Base-by-base conservation (phyloP, 148 eudicot species). In the Rhododendron molle region DNA sequence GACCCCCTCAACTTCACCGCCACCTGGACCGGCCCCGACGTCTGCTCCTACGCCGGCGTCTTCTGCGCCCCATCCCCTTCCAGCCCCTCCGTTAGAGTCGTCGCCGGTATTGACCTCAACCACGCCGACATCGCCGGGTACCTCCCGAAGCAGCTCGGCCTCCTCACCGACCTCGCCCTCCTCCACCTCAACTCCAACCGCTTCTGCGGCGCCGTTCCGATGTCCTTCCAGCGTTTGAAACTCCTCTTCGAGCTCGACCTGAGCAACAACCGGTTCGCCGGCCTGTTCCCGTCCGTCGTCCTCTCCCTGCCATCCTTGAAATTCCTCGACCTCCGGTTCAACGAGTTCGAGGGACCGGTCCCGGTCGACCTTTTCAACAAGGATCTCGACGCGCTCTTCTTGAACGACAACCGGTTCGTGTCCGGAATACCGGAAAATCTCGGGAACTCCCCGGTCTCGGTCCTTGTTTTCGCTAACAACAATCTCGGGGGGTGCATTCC, bases 401-500 rank as follows among this genome's bases (percentile, higher is more conserved):
- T 97, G 21, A 97, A 97, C 76, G 90, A 92, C 85, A 95, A 97
- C 90, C 83, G 99, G 81, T 97, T 97, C 89, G 76, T 46, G 67
- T 86, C 85, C 20, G 98, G 98, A 0, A 93, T 95, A 30, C 99
- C 99, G 3, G 86, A 86, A 3, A 95, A 94, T 56, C 88, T 97
- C 21, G 99, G 99, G 0, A 94, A 92, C 88, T 97, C 99, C 1
- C 98, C 99, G 21, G 98, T 95, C 1, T 97, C 99, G 3, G 99
- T 97, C 0, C 62, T 97, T 28, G 99, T 97, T 0, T 88, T 97
- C 83, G 99, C 99, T 0, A 94, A 95, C 62, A 97, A 97, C 28
- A 87, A 95, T 21, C 83, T 97, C 14, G 96, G 94, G 0, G 99
- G 99, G 0, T 97, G 99, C 69, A 92, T 97, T 54, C 98, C 99